Base-by-base conservation (phyloP, 2,329 filamentous ascomycete genomes). In the Curvularia sp. region DNA sequence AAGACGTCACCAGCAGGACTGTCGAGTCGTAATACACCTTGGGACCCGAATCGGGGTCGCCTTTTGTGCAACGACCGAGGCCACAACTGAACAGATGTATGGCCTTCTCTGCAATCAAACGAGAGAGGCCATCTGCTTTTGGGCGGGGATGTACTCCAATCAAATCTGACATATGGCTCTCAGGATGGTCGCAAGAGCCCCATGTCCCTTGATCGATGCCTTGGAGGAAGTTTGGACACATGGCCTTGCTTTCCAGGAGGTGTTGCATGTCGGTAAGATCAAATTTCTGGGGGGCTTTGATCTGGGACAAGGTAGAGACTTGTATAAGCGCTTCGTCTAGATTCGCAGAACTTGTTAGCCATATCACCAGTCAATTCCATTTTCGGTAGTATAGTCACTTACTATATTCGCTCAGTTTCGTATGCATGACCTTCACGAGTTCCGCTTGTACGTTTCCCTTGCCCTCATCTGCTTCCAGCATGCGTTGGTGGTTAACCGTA, bases 121-220 rank as follows among this genome's bases (percentile, higher is more conserved):
- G 25, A 2, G 65, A 67, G 34, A 66, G 61, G 0, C 21, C n/a
- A 36, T 67, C 63, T n/a, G 53, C 55, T 1, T 38, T 48, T 1
- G 8, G 9, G 6, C 63, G 56, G 1, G 54, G 55, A 12, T 51
- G 47, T 8, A 67, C 23, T 1, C 18, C 30, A 7, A 66, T 13
- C 0, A 66, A 32, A 8, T 66, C 65, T 0, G 43, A 30, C 1
- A 28, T 13, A 13, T 47, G 18, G 15, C 30, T 12, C 4, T 53
- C 28, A 0, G 51, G 21, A 19, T 47, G n/a, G 3, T 28, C n/a
- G 2, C 9, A 21, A 4, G 13, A 15, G 25, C 52, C 52, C 57
- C 57, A 55, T 0, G 45, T 45, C 2, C 7, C 3, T 7, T 5
- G 15, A 5, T 59, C 57, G 3, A 25, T 13, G 10, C 53, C 57